phyloP scores from a whole-genome alignment of 495 filamentous ascomycete genomes.

The Daldinia childiae region DNA sequence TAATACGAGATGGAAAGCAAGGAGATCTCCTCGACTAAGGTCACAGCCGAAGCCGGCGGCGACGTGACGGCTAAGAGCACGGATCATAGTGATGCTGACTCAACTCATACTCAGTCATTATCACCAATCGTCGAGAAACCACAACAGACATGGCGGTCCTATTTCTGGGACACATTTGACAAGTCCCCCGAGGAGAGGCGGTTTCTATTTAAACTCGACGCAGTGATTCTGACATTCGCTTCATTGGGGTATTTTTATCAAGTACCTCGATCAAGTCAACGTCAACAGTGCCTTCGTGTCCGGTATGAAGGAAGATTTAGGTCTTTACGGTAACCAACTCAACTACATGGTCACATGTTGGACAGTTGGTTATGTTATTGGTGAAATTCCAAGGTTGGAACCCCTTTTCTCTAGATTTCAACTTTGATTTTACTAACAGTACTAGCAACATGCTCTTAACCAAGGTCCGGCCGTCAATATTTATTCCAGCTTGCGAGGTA shows the following conservation, averaged over 20 bases:
- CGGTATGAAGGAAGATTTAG: conserved; percentile 68
- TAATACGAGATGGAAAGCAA: conserved; percentile 20
- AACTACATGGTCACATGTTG: conserved; percentile 64
- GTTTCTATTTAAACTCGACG: conserved; percentile 69
- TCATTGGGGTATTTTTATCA: conserved; percentile 69
- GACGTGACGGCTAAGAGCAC: conserved; percentile 33
- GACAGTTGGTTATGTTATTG: conserved; percentile 72
- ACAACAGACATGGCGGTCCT: conserved; percentile 51
- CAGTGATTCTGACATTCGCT: conserved; percentile 63
- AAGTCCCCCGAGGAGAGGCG: conserved; percentile 68
- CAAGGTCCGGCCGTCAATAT: conserved; percentile 63
- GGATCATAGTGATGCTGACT: conserved; percentile 24
- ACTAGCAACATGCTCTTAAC: conserved; percentile 52
- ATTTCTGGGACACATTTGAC: conserved; percentile 69
- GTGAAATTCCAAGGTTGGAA: conserved; percentile 64
- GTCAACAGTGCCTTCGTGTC: conserved; percentile 68
- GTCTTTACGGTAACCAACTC: conserved; percentile 64
- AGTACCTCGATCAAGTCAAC: conserved; percentile 67
- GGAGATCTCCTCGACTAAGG: conserved; percentile 37
- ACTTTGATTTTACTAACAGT: conserved; percentile 20
- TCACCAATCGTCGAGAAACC: conserved; percentile 32
- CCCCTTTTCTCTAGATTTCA: conserved; percentile 27
- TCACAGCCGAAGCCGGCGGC: conserved; percentile 43
- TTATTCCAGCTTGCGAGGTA: conserved; percentile 67
- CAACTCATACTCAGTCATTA: conserved; percentile 19